Evolutionary conservation across 768 basidiomycete genomes (phyloP).

Genomic region (Cystoderma amianthinum): DNA sequence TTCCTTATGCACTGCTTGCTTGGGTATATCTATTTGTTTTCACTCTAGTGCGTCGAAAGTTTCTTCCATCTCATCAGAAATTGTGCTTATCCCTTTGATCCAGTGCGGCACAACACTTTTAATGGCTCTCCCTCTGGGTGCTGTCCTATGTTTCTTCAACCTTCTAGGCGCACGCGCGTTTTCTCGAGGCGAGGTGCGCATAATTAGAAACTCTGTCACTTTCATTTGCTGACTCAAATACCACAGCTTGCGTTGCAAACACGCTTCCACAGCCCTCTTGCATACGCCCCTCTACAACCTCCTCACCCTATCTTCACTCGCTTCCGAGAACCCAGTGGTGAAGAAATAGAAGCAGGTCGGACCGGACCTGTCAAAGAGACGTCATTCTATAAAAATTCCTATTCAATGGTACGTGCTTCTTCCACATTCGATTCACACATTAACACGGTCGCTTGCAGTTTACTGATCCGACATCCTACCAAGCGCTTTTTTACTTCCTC

Average conservation of each 20-base stretch:
- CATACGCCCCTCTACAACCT: conserved; percentile 58
- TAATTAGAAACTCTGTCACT: conserved; percentile 1
- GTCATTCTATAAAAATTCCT: conserved; percentile 78
- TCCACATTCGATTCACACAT: neutral
- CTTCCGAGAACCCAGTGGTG: conserved; percentile 36
- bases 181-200: conserved; percentile 59
- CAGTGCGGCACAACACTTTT: conserved; percentile 76
- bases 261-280: conserved; percentile 61
- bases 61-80: neutral
- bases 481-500: conserved; percentile 83
- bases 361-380: conserved; percentile 40
- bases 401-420: conserved; percentile 60
- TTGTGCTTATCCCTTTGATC: neutral
- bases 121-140: conserved; percentile 73
- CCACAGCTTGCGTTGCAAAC: conserved; percentile 58
- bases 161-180: conserved; percentile 68
- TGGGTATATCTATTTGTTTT: conserved; percentile 78
- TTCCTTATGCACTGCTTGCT: conserved; percentile 72
- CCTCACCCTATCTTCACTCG: conserved; percentile 74
- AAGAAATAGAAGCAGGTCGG: conserved; percentile 42
- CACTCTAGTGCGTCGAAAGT: conserved; percentile 54
- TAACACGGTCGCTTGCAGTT: conserved; percentile 37
- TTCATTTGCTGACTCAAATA: neutral
- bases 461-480: conserved; percentile 75
- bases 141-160: conserved; percentile 71